Conservation (phyloP, 352 stramenopile species). For the Hyaloperonospora arabidopsidis region DNA sequence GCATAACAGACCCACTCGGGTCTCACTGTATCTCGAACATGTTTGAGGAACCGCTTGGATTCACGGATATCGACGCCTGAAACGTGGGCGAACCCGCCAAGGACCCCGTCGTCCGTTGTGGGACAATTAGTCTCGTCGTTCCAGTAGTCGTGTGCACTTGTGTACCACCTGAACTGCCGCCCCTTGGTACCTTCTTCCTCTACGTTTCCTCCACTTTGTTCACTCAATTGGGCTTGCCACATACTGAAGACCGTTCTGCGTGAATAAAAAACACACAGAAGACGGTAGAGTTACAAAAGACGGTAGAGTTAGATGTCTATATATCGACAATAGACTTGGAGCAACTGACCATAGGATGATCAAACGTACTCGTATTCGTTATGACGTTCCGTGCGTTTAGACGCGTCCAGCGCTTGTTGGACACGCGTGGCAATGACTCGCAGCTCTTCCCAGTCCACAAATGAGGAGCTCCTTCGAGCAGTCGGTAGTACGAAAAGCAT, state of each 20-base stretch:
- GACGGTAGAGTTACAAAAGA: neutral
- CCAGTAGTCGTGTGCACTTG: constrained; percentile 71
- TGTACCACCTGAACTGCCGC: constrained; percentile 46
- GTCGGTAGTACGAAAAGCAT: constrained; percentile 13
- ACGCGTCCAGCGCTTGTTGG: constrained; percentile 56
- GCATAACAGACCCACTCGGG: constrained; percentile 42
- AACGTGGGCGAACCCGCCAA: constrained; percentile 87
- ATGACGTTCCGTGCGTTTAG: constrained; percentile 40
- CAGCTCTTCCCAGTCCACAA: constrained; percentile 57
- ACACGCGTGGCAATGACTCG: constrained; percentile 39
- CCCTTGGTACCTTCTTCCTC: neutral
- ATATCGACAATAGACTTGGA: neutral
- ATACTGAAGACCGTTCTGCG: constrained; percentile 62
- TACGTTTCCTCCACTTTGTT: constrained; percentile 7
- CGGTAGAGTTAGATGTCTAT: neutral
- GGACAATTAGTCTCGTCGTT: constrained; percentile 88
- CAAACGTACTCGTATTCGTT: constrained; percentile 49
- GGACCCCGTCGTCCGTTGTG: constrained; percentile 88
- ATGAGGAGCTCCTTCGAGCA: constrained; percentile 17
- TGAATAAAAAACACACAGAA: neutral
- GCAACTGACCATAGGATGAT: neutral
- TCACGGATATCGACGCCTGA: constrained; percentile 73
- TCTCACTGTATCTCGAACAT: constrained; percentile 31
- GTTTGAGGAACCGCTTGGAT: constrained; percentile 53
- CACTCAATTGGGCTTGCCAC: constrained; percentile 55